Evolutionary conservation across 1,284 basidiomycete genomes (phyloP), one percentile per base, ranked within the genome.

Genomic region (Trichosporon inkin): DNA sequence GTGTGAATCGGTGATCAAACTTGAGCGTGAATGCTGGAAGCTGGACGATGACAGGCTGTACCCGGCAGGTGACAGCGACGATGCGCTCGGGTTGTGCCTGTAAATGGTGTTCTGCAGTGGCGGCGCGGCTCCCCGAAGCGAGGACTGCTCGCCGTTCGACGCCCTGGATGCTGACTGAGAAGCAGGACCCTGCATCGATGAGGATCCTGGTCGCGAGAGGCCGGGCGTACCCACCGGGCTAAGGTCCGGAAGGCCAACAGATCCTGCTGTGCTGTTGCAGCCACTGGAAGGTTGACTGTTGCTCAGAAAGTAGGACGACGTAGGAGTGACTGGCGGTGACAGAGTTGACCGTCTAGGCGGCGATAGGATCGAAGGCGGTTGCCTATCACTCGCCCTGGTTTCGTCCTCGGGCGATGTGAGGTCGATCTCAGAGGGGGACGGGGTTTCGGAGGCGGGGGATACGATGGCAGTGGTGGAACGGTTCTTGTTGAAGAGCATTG

Each of bases 21-120:
- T 55, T n/a, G 62, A 32, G 22, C 53, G 57, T 6, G 55, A 62
- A 6, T 24, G 53, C 16, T 47, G 44, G 44, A 47, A 47, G 44
- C 44, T 47, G 3, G 44, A 47, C n/a, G 44, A 47, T 24, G 44
- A 47, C 11, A 47, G 24, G 44, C 44, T 47, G 44, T 47, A 47
- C 13, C 44, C 44, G 10, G 44, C 44, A 13, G 44, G 44, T 8
- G 44, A 47, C 10, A 47, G 44, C 22, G 44, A 47, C 28, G 44
- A 47, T 13, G 44, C 44, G 44, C 44, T 47, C 13, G 44, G 44
- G 44, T 47, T 47, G 28, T 47, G 44, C 22, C 44, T 47, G 44
- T 47, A 47, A 7, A 47, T 24, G 22, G 44, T 47, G 20, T 47
- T 47, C 24, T 47, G 22, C 24, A 14, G 24, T 28, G 44, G 24